Evolutionary conservation across 2,329 filamentous ascomycete genomes (phyloP), one percentile per base, ranked within the genome.

Genomic region (Fusarium verticillioides): DNA sequence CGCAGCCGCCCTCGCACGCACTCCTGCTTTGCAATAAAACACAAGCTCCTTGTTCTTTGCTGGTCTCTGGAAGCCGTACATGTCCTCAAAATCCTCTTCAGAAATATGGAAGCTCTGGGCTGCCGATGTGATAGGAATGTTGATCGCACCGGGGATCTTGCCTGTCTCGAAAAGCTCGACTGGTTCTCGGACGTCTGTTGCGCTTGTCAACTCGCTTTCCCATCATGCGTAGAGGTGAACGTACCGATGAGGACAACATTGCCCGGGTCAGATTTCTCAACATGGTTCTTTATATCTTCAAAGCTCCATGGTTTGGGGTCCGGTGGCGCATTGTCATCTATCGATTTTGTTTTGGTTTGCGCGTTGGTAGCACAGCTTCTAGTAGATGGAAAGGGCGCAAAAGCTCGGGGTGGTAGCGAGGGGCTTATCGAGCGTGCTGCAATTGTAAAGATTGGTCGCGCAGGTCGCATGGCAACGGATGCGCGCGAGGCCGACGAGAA

Each of bases 1-100:
- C 11, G 95, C 95, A 11, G 95, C 95, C 2, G 93, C 89, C 50
- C 87, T 86, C 76, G 94, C 94, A 79, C 96, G 87, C 72, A 98
- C 94, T 5, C 96, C 96, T 0, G 95, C 92, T 84, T 94, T 97
- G 84, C 96, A 99, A 82, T 97, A 98, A 78, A 98, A 96, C 8
- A 98, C 87, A 19, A 97, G 81, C 73, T 89, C 85, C 37, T 82
- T 81, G 49, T 89, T 86, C 67, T 84, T 85, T 5, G 78, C 77
- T 0, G 87, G 95, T 69, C 94, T 93, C 66, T 87, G 84, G 79
- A 93, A 97, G 8, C 94, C 95, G 82, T 94, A 95, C 21, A 92
- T 85, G 68, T 94, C 93, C 79, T 93, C 89, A 79, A 98, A 98
- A 72, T 97, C 95, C 18, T 94, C 92, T 1, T 87, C 86, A 0